Percentiles rank a stretch among this genome's conserved stretches.
Evolutionary conservation across 2,329 filamentous ascomycete species (phyloP).

Genomic region (Fusarium sp.): DNA sequence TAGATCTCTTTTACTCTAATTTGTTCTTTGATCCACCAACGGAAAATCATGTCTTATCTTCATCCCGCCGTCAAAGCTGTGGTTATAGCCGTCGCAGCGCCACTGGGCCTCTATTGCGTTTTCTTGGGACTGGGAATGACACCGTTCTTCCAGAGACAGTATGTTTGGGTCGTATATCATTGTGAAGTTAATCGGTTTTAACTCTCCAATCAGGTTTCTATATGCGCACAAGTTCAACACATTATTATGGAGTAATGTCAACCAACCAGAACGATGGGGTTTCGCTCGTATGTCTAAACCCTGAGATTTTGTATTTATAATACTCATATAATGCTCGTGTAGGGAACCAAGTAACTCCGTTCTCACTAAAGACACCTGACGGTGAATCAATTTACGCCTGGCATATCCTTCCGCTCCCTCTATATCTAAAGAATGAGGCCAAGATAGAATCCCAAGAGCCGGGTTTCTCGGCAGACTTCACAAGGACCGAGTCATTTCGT

Average conservation of each 20-base stretch:
- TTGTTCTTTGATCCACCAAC: neutral
- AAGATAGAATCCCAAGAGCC: slow-evolving; percentile 62
- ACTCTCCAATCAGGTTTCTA: slow-evolving; percentile 66
- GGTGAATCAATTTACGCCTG: slow-evolving; percentile 84
- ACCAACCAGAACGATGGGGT: slow-evolving; percentile 82
- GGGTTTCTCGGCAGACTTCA: slow-evolving; percentile 63
- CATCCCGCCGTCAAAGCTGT: slow-evolving; percentile 36
- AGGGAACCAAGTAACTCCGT: slow-evolving; percentile 91
- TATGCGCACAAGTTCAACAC: slow-evolving; percentile 86
- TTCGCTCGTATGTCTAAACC: slow-evolving; percentile 73
- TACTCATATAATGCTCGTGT: slow-evolving; percentile 8
- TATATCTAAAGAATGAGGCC: slow-evolving; percentile 77
- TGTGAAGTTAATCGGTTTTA: neutral
- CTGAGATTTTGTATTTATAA: neutral
- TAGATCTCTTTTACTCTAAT: neutral
- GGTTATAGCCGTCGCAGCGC: slow-evolving; percentile 65
- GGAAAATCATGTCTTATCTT: slow-evolving; percentile 30
- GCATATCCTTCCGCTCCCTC: slow-evolving; percentile 84
- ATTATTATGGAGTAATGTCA: slow-evolving; percentile 74
- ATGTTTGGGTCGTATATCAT: slow-evolving; percentile 35
- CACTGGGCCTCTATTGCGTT: slow-evolving; percentile 71
- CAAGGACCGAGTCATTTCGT: slow-evolving; percentile 65
- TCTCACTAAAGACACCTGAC: slow-evolving; percentile 78
- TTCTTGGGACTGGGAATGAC: slow-evolving; percentile 73
- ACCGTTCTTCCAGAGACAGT: slow-evolving; percentile 83